These are phyloP conservation scores for Aspergillus phoenicis DNA, from an alignment of 2,329 filamentous ascomycete species.

Conservation along the genomic window DNA sequence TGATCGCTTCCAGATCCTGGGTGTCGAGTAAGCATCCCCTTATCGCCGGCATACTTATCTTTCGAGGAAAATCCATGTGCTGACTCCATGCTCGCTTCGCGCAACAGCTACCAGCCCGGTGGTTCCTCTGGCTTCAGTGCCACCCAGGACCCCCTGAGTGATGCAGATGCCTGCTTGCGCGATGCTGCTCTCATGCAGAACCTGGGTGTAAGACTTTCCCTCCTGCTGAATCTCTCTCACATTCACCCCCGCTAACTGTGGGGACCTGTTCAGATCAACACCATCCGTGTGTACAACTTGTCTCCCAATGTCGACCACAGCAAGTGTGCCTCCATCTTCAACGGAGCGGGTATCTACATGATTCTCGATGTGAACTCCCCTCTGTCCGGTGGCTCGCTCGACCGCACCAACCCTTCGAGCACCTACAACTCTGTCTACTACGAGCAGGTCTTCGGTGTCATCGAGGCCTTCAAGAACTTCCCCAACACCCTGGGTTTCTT, in stretches of 20 bases:
- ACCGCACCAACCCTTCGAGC: conserved; percentile 57
- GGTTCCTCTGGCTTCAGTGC: conserved; percentile 61
- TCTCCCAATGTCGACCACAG: conserved; percentile 63
- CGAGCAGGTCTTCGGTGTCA: conserved; percentile 61
- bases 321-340: conserved; percentile 66
- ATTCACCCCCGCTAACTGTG: background rate
- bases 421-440: conserved; percentile 61
- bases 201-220: conserved; percentile 52
- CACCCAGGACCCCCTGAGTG: conserved; percentile 58
- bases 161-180: conserved; percentile 60
- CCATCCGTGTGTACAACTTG: conserved; percentile 67
- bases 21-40: conserved; percentile 55
- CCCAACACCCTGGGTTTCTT: conserved; percentile 69
- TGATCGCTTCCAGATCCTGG: conserved; percentile 63
- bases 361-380: conserved; percentile 68
- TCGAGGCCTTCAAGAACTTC: conserved; percentile 68
- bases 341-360: conserved; percentile 67
- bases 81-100: conserved; percentile 18
- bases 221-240: background rate
- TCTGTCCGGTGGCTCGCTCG: conserved; percentile 57
- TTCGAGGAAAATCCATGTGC: conserved; percentile 14
- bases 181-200: conserved; percentile 66
- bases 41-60: conserved; percentile 2
- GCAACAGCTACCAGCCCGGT: conserved; percentile 61
- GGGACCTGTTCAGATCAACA: conserved; percentile 53